Conservation (phyloP, 2,329 filamentous ascomycete species). For the Atkinsonella hypoxylon region DNA sequence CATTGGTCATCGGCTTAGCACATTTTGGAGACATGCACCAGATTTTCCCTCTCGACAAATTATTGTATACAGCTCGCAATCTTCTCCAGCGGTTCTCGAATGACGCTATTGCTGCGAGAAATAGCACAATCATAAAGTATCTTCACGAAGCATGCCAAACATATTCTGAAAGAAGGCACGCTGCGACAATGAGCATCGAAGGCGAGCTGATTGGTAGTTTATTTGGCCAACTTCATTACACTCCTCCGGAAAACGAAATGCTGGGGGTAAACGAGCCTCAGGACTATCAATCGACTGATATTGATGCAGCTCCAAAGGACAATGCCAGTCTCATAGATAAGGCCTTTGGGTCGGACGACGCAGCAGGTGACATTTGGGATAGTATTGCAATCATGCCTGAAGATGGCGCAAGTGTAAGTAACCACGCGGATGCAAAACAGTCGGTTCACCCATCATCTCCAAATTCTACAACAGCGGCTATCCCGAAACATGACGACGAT, state of each 20-base stretch:
- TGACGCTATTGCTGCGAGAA: slow-evolving; percentile 13
- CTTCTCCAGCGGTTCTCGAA: slow-evolving; percentile 12
- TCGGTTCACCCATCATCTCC: neutral
- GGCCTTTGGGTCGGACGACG: neutral
- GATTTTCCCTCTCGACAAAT: slow-evolving; percentile 14
- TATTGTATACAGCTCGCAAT: slow-evolving; percentile 10
- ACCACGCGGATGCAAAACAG: neutral
- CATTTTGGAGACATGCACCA: slow-evolving; percentile 29
- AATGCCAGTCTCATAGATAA: neutral
- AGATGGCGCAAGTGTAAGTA: too few relatives aligned
- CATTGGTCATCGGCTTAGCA: slow-evolving; percentile 27
- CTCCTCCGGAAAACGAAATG: neutral
- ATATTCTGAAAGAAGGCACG: slow-evolving; percentile 11
- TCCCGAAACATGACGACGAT: neutral
- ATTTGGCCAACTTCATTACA: slow-evolving; percentile 14
- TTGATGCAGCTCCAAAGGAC: neutral
- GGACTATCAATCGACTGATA: neutral
- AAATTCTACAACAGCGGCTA: neutral
- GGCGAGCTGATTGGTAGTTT: slow-evolving; percentile 13
- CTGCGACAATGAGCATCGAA: slow-evolving; percentile 13
- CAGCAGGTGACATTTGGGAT: neutral
- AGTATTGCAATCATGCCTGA: neutral
- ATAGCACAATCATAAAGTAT: slow-evolving; percentile 13
- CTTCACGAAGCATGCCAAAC: slow-evolving; percentile 14
- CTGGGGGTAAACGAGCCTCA: neutral